Evolutionary conservation across 306 rosid genomes (phyloP).

Genomic region (Medicago ruthenica): DNA sequence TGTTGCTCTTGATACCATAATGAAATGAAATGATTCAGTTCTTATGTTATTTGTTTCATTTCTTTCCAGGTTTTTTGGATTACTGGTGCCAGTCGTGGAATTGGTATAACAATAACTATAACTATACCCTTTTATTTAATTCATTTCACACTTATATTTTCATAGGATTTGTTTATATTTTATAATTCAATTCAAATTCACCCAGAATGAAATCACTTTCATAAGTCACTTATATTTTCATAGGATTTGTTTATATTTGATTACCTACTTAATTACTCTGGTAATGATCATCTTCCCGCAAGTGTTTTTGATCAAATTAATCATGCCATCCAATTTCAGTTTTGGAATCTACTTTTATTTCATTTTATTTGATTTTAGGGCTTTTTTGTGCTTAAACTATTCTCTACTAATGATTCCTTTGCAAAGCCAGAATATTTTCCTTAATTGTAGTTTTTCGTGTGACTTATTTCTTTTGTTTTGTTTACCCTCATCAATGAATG

Average conservation of each 20-base stretch:
- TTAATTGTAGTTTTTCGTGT: constrained; percentile 20
- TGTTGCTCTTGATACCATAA: background rate
- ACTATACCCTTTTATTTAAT: background rate
- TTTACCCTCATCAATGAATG: constrained; percentile 16
- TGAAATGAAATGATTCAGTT: background rate
- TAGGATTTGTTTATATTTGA: no score
- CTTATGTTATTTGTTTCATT: constrained; percentile 24
- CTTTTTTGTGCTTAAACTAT: constrained; percentile 1
- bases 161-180: background rate
- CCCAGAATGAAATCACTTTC: constrained; percentile 2
- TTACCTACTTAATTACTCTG: constrained; percentile 5
- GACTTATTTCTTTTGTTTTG: constrained; percentile 6
- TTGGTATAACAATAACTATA: constrained; percentile 51
- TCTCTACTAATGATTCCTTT: background rate
- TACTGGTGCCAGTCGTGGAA: constrained; percentile 98
- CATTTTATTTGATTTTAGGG: constrained; percentile 13
- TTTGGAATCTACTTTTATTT: constrained; percentile 13
- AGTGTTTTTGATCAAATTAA: constrained; percentile 2
- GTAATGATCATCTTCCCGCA: background rate
- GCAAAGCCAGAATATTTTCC: constrained; percentile 20
- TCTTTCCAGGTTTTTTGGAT: constrained; percentile 84
- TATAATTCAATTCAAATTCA: background rate
- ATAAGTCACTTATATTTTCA: no score
- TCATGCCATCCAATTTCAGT: constrained; percentile 8
- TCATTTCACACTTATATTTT: background rate